These are phyloP conservation scores for Thozetella sp. DNA, from an alignment of 495 filamentous ascomycete genomes.

Conservation along the genomic window DNA sequence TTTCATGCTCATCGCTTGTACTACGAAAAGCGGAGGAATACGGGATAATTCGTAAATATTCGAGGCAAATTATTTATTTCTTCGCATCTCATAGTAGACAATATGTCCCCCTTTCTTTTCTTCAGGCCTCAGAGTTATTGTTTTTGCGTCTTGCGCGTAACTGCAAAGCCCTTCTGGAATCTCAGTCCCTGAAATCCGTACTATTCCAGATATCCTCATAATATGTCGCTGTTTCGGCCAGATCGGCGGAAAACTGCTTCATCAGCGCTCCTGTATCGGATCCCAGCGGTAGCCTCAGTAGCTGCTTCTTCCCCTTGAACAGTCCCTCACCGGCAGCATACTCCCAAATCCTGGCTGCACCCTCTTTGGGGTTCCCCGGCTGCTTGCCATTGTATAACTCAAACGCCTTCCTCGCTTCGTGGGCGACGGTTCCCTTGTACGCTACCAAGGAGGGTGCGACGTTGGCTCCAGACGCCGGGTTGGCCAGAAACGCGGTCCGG, in stretches of 20 bases:
- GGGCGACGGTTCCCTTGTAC: constrained; percentile 19
- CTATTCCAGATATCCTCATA: constrained; percentile 3
- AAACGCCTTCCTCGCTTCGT: constrained; percentile 10
- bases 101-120: no score
- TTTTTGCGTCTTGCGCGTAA: no score
- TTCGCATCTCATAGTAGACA: no score
- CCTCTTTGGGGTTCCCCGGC: constrained; percentile 41
- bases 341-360: constrained; percentile 37
- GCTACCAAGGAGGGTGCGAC: constrained; percentile 14
- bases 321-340: constrained; percentile 30
- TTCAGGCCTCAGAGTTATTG: no score
- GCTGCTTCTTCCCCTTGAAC: constrained; percentile 17
- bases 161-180: no score
- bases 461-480: constrained; percentile 9
- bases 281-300: constrained; percentile 13
- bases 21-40: no score
- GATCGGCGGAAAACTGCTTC: constrained; percentile 6
- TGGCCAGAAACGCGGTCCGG: constrained; percentile 26
- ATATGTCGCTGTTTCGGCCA: not conserved
- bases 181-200: constrained; percentile 3
- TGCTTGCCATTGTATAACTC: constrained; percentile 23
- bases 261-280: constrained; percentile 13
- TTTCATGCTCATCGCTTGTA: no score
- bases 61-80: no score
- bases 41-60: no score